phyloP scores from a whole-genome alignment of 1,284 basidiomycete genomes.

The Leccinum fuscescens region DNA sequence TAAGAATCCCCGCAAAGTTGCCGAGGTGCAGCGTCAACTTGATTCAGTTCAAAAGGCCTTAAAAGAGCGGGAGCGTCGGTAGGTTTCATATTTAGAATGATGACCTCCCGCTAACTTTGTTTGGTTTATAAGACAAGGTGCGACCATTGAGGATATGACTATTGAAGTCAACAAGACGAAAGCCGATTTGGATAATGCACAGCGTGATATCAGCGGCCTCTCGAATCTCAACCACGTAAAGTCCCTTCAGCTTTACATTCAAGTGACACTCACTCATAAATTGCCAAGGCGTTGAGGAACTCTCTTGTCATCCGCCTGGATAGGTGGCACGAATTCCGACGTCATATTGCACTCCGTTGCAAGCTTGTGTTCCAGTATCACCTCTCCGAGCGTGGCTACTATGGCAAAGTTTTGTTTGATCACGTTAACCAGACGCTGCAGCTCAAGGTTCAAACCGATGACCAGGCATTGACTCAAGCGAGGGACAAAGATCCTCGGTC shows the following conservation, averaged over 20 bases:
- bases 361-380: constrained; percentile 82
- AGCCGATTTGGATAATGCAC: constrained; percentile 53
- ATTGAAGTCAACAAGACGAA: constrained; percentile 65
- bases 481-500: constrained; percentile 77
- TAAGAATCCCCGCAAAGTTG: constrained; percentile 53
- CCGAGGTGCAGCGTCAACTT: constrained; percentile 59
- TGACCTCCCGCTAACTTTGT: constrained; percentile 1
- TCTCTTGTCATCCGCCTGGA: constrained; percentile 66
- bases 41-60: constrained; percentile 66
- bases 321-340: constrained; percentile 86
- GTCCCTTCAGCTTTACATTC: not conserved
- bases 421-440: constrained; percentile 68
- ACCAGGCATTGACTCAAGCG: constrained; percentile 63
- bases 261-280: constrained; percentile 1
- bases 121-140: constrained; percentile 57
- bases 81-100: constrained; percentile 18
- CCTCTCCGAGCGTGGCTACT: constrained; percentile 83
- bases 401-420: constrained; percentile 82
- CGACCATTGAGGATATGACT: constrained; percentile 75
- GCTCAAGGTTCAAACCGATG: constrained; percentile 79
- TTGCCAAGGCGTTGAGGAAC: constrained; percentile 53
- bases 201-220: constrained; percentile 63
- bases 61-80: constrained; percentile 68
- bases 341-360: constrained; percentile 83
- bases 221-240: constrained; percentile 60